A percentile compares a stretch with the other conserved stretches of the same genome.
These are phyloP conservation scores for Climacium dendroides DNA, from an alignment of 225 moss, liverwort and hornwort genomes.

Conservation along the genomic window DNA sequence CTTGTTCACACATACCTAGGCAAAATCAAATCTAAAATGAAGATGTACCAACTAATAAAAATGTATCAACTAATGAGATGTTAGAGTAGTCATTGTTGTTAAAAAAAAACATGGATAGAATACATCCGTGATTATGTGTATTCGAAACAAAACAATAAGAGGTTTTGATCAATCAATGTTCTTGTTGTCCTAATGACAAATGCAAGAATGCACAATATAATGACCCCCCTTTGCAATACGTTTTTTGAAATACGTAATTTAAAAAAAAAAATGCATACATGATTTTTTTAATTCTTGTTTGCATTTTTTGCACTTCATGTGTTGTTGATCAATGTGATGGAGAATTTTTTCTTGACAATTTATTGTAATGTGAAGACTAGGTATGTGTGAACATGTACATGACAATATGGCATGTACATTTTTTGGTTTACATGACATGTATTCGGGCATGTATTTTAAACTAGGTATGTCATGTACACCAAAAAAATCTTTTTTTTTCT, in stretches of 20 bases:
- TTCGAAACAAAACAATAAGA: too few relatives aligned
- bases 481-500: not conserved
- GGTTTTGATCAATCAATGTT: too few relatives aligned
- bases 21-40: not conserved
- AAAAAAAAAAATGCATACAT: fast-evolving
- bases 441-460: too few relatives aligned
- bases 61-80: not conserved
- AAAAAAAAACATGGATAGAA: not conserved
- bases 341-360: not conserved
- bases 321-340: not conserved
- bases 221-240: not conserved
- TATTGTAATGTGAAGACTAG: not conserved
- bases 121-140: fast-evolving
- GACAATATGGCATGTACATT: too few relatives aligned
- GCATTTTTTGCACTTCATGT: not conserved
- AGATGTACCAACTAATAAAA: too few relatives aligned
- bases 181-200: not conserved
- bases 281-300: not conserved
- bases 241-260: not conserved
- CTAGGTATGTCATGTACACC: not conserved
- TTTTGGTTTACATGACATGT: too few relatives aligned
- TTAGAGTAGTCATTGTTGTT: not conserved
- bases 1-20: not conserved
- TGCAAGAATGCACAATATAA: not conserved
- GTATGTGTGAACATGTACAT: too few relatives aligned